A percentile compares a stretch with the other conserved stretches of the same genome.
These are phyloP conservation scores for Pseudocercospora ulei DNA, from an alignment of 2,329 filamentous ascomycete genomes.

Conservation along the genomic window DNA sequence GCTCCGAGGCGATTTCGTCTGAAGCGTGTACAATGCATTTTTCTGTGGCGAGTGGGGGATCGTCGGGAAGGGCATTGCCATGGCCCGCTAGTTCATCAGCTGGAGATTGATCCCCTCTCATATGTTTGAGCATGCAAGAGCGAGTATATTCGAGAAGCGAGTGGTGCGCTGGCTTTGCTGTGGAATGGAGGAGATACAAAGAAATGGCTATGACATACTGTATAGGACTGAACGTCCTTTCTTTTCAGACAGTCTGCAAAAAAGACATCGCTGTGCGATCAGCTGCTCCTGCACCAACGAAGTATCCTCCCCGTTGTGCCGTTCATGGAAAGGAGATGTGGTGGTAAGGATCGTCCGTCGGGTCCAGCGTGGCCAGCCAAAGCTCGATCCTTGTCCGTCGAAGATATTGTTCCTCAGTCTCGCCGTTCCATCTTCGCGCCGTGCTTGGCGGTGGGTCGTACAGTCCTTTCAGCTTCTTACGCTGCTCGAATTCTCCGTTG, in stretches of 20 bases:
- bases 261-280: slow-evolving; percentile 1
- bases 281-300: not conserved
- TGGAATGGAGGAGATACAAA: not conserved
- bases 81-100: slow-evolving; percentile 10
- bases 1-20: slow-evolving; percentile 12
- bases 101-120: slow-evolving; percentile 2
- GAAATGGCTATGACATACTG: slow-evolving; percentile 5
- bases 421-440: too few relatives aligned
- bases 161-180: not conserved
- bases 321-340: slow-evolving; percentile 1
- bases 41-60: slow-evolving; percentile 1
- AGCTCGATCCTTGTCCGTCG: not conserved
- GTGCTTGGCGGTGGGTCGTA: too few relatives aligned
- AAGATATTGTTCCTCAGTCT: too few relatives aligned
- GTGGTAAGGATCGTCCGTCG: slow-evolving; percentile 5
- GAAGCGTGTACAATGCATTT: slow-evolving; percentile 2
- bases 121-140: slow-evolving; percentile 9
- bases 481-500: too few relatives aligned
- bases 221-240: too few relatives aligned
- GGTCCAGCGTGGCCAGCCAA: not conserved
- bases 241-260: not conserved
- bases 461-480: too few relatives aligned
- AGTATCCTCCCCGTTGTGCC: not conserved
- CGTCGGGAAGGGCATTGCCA: slow-evolving; percentile 4
- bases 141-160: not conserved